phyloP scores from a whole-genome alignment of 768 basidiomycete genomes.

The Suillus placidus region DNA sequence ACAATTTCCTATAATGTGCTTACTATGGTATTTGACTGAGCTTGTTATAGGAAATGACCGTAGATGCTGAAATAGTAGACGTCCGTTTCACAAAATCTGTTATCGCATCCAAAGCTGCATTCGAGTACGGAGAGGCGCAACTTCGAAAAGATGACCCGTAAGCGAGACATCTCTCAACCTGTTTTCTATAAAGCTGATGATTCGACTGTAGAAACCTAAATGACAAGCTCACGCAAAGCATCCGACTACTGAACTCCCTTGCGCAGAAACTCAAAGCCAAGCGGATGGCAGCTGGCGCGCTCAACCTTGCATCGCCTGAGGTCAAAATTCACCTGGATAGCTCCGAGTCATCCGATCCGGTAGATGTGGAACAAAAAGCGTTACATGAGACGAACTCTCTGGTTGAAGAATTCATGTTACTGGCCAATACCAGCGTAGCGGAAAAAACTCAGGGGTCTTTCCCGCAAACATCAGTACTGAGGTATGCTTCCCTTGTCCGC shows the following conservation, averaged over 20 bases:
- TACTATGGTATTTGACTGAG: not conserved
- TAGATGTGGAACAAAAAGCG: constrained; percentile 97
- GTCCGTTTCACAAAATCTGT: constrained; percentile 95
- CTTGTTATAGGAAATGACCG: constrained; percentile 74
- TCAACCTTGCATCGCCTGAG: constrained; percentile 97
- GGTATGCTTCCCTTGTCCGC: constrained; percentile 44
- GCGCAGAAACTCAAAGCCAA: constrained; percentile 83
- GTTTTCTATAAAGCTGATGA: not conserved
- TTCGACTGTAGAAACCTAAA: constrained; percentile 55
- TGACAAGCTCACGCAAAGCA: constrained; percentile 82
- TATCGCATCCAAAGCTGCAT: constrained; percentile 93
- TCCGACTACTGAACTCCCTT: constrained; percentile 85
- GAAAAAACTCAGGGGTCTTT: constrained; percentile 90
- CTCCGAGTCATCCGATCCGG: constrained; percentile 91
- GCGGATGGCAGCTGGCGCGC: constrained; percentile 94
- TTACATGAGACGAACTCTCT: constrained; percentile 91
- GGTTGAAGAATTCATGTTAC: constrained; percentile 98
- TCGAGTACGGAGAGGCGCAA: constrained; percentile 97
- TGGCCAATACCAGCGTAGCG: constrained; percentile 96
- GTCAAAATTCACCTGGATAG: constrained; percentile 96
- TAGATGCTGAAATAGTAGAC: constrained; percentile 86
- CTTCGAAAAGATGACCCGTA: constrained; percentile 90
- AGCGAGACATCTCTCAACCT: constrained; percentile 24
- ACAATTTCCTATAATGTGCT: not conserved
- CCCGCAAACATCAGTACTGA: constrained; percentile 92